A percentile compares a stretch with the other conserved stretches of the same genome.
Evolutionary conservation across 345 rosid species (phyloP).

Genomic region (Turritis glabra): DNA sequence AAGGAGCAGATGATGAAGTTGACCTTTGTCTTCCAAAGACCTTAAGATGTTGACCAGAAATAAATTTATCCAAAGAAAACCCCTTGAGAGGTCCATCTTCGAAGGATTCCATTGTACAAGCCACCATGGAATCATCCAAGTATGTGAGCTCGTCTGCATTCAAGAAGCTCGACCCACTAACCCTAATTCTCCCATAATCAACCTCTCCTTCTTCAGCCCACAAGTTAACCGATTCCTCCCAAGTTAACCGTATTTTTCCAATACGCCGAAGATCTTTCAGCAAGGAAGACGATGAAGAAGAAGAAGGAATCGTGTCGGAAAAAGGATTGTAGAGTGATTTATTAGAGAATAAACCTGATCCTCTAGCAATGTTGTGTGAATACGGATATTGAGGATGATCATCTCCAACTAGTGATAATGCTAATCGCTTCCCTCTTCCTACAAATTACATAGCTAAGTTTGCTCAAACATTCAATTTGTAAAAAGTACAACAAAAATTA

Average conservation of each 20-base stretch:
- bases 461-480: not conserved
- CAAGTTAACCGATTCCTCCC: slow-evolving; percentile 96
- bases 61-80: slow-evolving; percentile 84
- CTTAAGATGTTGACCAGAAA: slow-evolving; percentile 82
- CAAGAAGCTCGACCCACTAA: slow-evolving; percentile 78
- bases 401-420: slow-evolving; percentile 48
- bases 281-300: slow-evolving; percentile 41
- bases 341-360: slow-evolving; percentile 31
- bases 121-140: slow-evolving; percentile 83
- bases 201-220: slow-evolving; percentile 96
- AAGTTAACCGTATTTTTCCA: slow-evolving; percentile 85
- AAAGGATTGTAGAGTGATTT: slow-evolving; percentile 29
- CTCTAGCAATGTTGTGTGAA: slow-evolving; percentile 27
- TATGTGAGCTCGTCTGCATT: slow-evolving; percentile 85
- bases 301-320: slow-evolving; percentile 39
- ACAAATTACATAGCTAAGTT: not conserved
- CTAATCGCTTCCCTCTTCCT: slow-evolving; percentile 72
- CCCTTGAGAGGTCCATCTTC: slow-evolving; percentile 82
- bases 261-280: slow-evolving; percentile 77
- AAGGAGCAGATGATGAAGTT: slow-evolving; percentile 48
- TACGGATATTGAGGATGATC: slow-evolving; percentile 34
- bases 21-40: slow-evolving; percentile 85
- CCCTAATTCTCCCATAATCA: slow-evolving; percentile 73
- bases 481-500: not conserved
- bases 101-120: slow-evolving; percentile 83